These are phyloP conservation scores for Paecilomyces fulvus DNA, from an alignment of 2,329 filamentous ascomycete species.

Conservation along the genomic window DNA sequence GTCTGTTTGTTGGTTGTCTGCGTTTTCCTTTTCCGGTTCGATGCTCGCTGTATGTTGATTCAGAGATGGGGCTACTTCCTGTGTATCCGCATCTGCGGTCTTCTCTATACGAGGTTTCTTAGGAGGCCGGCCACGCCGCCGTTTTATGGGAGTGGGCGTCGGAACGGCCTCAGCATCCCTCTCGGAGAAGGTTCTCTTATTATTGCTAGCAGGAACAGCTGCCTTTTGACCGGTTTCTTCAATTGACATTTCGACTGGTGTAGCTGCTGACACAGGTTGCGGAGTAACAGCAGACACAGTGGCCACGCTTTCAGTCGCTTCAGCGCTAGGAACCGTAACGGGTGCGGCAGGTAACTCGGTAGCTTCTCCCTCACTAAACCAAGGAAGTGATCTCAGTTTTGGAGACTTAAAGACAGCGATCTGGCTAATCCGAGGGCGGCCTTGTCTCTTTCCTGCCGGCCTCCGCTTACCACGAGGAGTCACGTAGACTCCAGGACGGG, in stretches of 20 bases:
- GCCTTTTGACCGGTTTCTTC: not conserved
- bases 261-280: not conserved
- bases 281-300: not conserved
- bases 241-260: not conserved
- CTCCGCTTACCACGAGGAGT: conserved; percentile 31
- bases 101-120: conserved; percentile 13
- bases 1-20: not conserved
- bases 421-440: conserved; percentile 30
- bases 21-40: not conserved
- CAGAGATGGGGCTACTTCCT: not conserved
- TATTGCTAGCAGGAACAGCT: not conserved
- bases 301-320: not conserved
- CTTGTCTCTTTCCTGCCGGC: conserved; percentile 28
- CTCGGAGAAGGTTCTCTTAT: not conserved
- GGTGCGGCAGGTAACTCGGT: not conserved
- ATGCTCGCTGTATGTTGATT: not conserved
- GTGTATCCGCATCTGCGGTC: conserved; percentile 1
- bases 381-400: conserved; percentile 23
- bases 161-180: not conserved
- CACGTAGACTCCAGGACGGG: conserved; percentile 31
- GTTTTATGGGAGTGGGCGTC: not conserved
- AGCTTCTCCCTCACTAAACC: conserved; percentile 20
- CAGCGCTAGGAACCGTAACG: not conserved
- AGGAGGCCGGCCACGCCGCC: conserved; percentile 7
- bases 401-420: conserved; percentile 32